Evolutionary conservation across 148 eudicot genomes (phyloP).

Genomic region (Talinum fruticosum): DNA sequence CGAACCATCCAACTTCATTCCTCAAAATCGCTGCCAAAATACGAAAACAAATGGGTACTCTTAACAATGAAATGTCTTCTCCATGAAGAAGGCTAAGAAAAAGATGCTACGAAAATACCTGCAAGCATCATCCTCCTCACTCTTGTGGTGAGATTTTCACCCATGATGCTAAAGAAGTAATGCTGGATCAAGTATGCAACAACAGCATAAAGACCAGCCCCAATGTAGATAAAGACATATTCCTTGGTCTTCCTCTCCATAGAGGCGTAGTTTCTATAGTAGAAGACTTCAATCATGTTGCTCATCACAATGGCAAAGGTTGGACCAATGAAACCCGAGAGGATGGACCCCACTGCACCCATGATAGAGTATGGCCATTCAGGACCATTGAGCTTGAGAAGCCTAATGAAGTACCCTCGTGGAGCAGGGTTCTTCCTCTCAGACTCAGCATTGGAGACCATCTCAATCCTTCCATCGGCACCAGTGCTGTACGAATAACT

Average conservation of each 20-base stretch:
- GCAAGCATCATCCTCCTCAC: conserved; percentile 99
- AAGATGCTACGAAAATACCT: conserved; percentile 39
- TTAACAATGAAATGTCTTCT: background rate
- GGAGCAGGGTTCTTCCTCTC: conserved; percentile 91
- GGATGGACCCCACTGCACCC: conserved; percentile 93
- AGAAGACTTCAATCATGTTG: conserved; percentile 99
- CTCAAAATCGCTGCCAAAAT: conserved; percentile 69
- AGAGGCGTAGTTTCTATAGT: conserved; percentile 61
- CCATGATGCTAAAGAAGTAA: conserved; percentile 99
- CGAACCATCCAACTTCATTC: conserved; percentile 99
- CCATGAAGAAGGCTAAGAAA: background rate
- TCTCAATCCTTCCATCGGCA: conserved; percentile 91
- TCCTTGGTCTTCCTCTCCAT: conserved; percentile 99
- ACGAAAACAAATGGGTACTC: too few relatives aligned
- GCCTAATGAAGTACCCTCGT: conserved; percentile 63
- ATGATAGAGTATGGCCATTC: conserved; percentile 98
- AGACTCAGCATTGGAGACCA: conserved; percentile 89
- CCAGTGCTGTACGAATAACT: conserved; percentile 96
- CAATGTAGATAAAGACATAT: conserved; percentile 91
- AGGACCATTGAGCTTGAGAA: conserved; percentile 86
- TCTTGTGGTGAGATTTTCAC: conserved; percentile 95
- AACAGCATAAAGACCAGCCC: conserved; percentile 94
- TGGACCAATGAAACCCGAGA: conserved; percentile 96
- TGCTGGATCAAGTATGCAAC: conserved; percentile 95
- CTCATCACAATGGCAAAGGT: conserved; percentile 98